phyloP scores from a whole-genome alignment of 2,329 filamentous ascomycete species.

The Sclerotiophoma versabilis region DNA sequence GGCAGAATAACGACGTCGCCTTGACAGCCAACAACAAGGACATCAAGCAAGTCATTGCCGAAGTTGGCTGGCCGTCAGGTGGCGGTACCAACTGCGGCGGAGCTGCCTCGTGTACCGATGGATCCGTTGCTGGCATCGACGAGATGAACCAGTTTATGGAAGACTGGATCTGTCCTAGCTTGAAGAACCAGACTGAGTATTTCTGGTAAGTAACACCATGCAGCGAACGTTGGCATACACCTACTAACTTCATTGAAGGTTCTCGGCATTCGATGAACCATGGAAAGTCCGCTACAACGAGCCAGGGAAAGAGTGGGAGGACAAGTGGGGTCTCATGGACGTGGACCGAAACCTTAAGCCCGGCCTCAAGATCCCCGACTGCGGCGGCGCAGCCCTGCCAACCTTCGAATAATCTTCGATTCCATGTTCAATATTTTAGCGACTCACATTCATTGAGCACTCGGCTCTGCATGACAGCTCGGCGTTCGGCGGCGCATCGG shows the following conservation, averaged over 20 bases:
- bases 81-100: slow-evolving; percentile 81
- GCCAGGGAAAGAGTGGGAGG: slow-evolving; percentile 78
- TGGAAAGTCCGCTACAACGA: slow-evolving; percentile 85
- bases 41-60: slow-evolving; percentile 78
- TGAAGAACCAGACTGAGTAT: slow-evolving; percentile 86
- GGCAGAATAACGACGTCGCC: slow-evolving; percentile 70
- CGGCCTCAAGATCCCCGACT: slow-evolving; percentile 86
- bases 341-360: slow-evolving; percentile 82
- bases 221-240: not conserved
- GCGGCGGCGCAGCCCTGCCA: slow-evolving; percentile 69
- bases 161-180: slow-evolving; percentile 80
- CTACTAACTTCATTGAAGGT: slow-evolving; percentile 57
- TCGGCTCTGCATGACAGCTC: slow-evolving; percentile 30
- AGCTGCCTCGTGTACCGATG: slow-evolving; percentile 64
- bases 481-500: slow-evolving; percentile 31
- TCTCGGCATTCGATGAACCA: slow-evolving; percentile 94
- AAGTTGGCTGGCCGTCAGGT: slow-evolving; percentile 87
- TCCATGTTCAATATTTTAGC: slow-evolving; percentile 18
- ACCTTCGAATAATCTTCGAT: slow-evolving; percentile 16
- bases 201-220: slow-evolving; percentile 73
- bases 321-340: slow-evolving; percentile 94
- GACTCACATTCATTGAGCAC: slow-evolving; percentile 13
- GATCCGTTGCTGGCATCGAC: slow-evolving; percentile 77
- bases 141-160: slow-evolving; percentile 88
- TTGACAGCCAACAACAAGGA: slow-evolving; percentile 62